Base-by-base conservation (phyloP, 169 alveolate species). In the Plasmodium relictum region DNA sequence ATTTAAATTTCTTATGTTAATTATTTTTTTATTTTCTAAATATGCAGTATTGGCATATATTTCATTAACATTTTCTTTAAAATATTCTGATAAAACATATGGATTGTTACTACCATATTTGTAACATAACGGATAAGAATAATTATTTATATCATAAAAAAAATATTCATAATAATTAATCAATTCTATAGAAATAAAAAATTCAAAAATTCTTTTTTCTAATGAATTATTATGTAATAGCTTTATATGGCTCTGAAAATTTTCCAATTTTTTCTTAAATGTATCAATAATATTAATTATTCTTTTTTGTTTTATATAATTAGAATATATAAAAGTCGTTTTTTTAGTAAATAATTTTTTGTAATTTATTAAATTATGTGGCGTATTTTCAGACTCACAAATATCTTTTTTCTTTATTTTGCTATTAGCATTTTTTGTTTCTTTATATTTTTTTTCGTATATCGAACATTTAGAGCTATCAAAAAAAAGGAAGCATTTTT, bases 241-340 rank as follows among this genome's bases (percentile, higher is more conserved):
- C 6, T 48, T 80, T 10, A 61, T n/a, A n/a, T 66, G 65, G n/a
- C 22, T 44, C 41, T 80, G 90, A 26, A 80, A 80, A 0, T 22
- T 12, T 31, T 74, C 56, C 18, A 74, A 9, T 39, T 74, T 74
- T 0, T 45, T 31, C 18, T 26, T 16, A 18, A 74, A 62, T 39
- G 22, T 66, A 2, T 62, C 45, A 20, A 63, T 62, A 37, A 26
- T 74, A 18, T 50, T 63, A 26, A 18, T 20, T 5, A 45, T 54
- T 74, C 50, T 74, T 56, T 74, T 74, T 31, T 74, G 88, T 74
- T 22, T 39, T 62, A 74, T 44, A 45, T 74, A 74, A 61, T 20
- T 74, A 16, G 74, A 61, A 16, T 62, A 48, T 44, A 66, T 74
- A 52, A 54, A 74, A 18, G 48, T 74, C 31, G 72, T 56, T 45